A percentile compares a stretch with the other conserved stretches of the same genome.
Evolutionary conservation across 768 basidiomycete species (phyloP).

Genomic region (Lentinula detonsa): DNA sequence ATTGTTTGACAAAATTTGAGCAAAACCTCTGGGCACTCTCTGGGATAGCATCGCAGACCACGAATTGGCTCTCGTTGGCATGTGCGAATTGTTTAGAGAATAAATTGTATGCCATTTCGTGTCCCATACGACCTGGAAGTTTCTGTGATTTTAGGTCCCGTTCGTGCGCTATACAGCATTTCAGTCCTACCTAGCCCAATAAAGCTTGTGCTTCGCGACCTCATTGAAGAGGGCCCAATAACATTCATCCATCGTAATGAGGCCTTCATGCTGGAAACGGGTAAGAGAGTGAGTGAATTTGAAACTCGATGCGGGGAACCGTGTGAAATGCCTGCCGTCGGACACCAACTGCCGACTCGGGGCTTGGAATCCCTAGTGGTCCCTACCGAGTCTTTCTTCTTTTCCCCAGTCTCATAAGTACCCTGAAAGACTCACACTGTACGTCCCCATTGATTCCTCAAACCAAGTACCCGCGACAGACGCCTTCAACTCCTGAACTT

Average conservation of each 20-base stretch:
- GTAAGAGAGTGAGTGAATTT: not conserved
- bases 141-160: not conserved
- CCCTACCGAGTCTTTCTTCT: too few species aligned
- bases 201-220: constrained; percentile 60
- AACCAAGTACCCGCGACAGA: too few species aligned
- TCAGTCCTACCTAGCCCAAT: constrained; percentile 60
- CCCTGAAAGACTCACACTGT: too few species aligned
- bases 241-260: constrained; percentile 35
- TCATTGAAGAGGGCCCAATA: constrained; percentile 26
- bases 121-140: constrained; percentile 57
- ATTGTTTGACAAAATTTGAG: constrained; percentile 45
- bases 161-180: too few species aligned
- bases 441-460: too few species aligned
- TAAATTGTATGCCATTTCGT: constrained; percentile 80
- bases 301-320: not conserved
- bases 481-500: too few species aligned
- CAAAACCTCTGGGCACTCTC: constrained; percentile 54
- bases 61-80: constrained; percentile 49
- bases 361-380: too few species aligned
- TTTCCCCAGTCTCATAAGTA: too few species aligned
- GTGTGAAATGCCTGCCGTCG: not conserved
- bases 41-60: constrained; percentile 73
- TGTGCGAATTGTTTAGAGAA: constrained; percentile 68
- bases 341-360: not conserved
- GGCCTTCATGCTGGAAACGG: constrained; percentile 39